These are phyloP conservation scores for Coemansia erecta DNA, from an alignment of 192 early-diverging fungal genomes.

Conservation along the genomic window DNA sequence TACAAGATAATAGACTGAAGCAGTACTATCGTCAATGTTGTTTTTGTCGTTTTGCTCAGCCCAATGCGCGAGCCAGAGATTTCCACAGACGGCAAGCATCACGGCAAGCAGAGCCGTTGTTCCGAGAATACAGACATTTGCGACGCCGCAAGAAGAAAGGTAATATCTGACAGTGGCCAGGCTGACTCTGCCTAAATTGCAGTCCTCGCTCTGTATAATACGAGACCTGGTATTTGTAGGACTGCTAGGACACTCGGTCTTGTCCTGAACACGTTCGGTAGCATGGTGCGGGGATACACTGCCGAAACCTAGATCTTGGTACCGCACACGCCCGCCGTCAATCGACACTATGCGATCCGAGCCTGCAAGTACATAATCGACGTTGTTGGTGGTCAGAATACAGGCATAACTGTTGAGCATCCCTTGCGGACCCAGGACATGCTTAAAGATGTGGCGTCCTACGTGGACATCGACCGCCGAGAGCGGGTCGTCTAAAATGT, in stretches of 20 bases:
- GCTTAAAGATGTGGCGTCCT: slow-evolving; percentile 58
- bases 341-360: slow-evolving; percentile 53
- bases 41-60: slow-evolving; percentile 54
- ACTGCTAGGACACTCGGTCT: no score
- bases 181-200: no score
- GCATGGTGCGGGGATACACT: no score
- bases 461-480: slow-evolving; percentile 69
- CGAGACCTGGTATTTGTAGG: no score
- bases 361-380: slow-evolving; percentile 51
- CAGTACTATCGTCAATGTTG: slow-evolving; percentile 10
- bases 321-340: slow-evolving; percentile 28
- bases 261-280: no score
- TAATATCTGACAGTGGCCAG: no score
- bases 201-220: no score
- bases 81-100: slow-evolving; percentile 57
- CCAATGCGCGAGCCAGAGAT: slow-evolving; percentile 76
- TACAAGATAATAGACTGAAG: slow-evolving; percentile 57
- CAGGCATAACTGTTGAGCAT: slow-evolving; percentile 53
- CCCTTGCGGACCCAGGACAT: slow-evolving; percentile 53
- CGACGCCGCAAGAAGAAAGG: slow-evolving; percentile 59
- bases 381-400: slow-evolving; percentile 59
- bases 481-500: slow-evolving; percentile 72
- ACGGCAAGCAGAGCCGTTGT: slow-evolving; percentile 58
- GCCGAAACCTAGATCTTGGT: slow-evolving; percentile 46
- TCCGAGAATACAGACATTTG: slow-evolving; percentile 58